phyloP scores from a whole-genome alignment of 768 basidiomycete species.

The Calocybe cyanea region DNA sequence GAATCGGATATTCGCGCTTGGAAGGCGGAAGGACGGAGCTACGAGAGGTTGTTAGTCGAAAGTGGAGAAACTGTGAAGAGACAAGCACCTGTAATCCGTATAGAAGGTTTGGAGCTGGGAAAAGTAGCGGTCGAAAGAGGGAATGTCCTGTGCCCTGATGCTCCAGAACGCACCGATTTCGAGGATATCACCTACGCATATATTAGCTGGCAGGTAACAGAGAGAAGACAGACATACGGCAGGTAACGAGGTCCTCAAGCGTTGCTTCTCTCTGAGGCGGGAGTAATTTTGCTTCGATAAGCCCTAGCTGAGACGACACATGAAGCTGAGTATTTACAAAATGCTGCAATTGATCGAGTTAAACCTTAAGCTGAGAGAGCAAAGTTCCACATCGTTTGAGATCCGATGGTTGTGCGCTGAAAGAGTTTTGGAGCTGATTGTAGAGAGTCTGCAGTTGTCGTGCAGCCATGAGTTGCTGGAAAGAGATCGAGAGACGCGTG shows the following conservation, averaged over 20 bases:
- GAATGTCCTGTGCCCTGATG: conserved; percentile 81
- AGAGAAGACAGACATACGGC: conserved; percentile 43
- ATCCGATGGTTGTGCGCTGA: conserved; percentile 62
- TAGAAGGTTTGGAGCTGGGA: conserved; percentile 90
- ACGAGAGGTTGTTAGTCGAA: conserved; percentile 3
- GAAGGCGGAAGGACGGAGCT: conserved; percentile 79
- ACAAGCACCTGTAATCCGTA: conserved; percentile 67
- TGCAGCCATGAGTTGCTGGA: conserved; percentile 38
- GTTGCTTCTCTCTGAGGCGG: conserved; percentile 66
- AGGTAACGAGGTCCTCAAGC: conserved; percentile 63
- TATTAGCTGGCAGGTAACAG: neutral
- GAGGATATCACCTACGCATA: conserved; percentile 75
- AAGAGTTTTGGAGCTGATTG: conserved; percentile 63
- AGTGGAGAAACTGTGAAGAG: neutral
- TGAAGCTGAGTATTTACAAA: neutral
- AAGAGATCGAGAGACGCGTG: conserved; percentile 30
- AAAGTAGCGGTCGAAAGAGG: conserved; percentile 94
- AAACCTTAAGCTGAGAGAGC: conserved; percentile 74
- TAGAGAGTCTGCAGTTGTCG: conserved; percentile 57
- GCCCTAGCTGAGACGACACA: conserved; percentile 51
- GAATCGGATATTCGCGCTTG: conserved; percentile 81
- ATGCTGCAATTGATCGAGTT: neutral
- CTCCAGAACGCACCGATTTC: conserved; percentile 96
- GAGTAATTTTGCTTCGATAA: conserved; percentile 74
- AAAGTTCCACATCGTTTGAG: conserved; percentile 61